A percentile compares a stretch with the other conserved stretches of the same genome.
These are phyloP conservation scores for Garcia nutans DNA, from an alignment of 345 rosid genomes.

Conservation along the genomic window DNA sequence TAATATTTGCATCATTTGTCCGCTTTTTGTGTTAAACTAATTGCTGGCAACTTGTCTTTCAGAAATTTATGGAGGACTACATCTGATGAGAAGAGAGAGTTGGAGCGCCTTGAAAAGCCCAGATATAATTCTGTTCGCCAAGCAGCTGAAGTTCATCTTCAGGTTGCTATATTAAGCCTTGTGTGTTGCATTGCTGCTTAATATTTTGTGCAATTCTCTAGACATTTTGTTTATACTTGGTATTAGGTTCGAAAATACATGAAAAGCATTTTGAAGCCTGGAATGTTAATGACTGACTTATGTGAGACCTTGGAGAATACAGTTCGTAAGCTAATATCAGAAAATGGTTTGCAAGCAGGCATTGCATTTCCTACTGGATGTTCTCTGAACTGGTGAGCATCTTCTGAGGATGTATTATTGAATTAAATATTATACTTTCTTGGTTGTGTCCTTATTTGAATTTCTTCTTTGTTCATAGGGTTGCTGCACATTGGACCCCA, in stretches of 20 bases:
- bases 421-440: not conserved
- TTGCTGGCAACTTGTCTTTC: not conserved
- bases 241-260: conserved; percentile 76
- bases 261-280: conserved; percentile 77
- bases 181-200: not conserved
- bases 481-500: conserved; percentile 99
- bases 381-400: conserved; percentile 73
- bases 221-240: conserved; percentile 6
- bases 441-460: conserved; percentile 21
- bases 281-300: conserved; percentile 90
- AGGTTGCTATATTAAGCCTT: conserved; percentile 43
- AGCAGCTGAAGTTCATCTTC: conserved; percentile 99
- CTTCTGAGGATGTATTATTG: not conserved
- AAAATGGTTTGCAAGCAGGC: conserved; percentile 96
- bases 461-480: conserved; percentile 45
- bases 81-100: conserved; percentile 93
- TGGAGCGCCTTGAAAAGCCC: conserved; percentile 83
- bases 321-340: conserved; percentile 84
- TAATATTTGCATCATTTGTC: not conserved
- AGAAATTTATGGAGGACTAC: conserved; percentile 95
- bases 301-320: conserved; percentile 88
- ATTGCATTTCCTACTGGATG: conserved; percentile 99
- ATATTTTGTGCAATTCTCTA: not conserved
- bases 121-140: conserved; percentile 86
- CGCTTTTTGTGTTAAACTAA: not conserved